Evolutionary conservation across 1,139 yeast genomes (phyloP).

Genomic region (Torulaspora pretoriensis): DNA sequence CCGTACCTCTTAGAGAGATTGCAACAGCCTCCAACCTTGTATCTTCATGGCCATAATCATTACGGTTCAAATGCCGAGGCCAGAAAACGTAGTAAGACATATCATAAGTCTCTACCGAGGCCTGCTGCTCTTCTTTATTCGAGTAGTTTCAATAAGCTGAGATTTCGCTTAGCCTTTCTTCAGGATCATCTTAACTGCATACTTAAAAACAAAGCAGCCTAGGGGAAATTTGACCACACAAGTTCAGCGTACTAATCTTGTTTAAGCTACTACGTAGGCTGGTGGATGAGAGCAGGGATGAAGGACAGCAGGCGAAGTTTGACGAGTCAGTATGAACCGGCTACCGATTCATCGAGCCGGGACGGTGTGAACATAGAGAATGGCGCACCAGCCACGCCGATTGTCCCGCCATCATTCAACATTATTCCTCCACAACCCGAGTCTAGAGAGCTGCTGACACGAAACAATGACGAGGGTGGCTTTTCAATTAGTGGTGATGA

Average conservation of each 20-base stretch:
- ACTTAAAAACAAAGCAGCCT: background rate
- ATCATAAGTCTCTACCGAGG: slow-evolving; percentile 2
- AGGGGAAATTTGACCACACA: background rate
- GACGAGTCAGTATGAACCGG: slow-evolving; percentile 21
- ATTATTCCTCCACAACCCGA: slow-evolving; percentile 14
- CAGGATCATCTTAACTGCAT: background rate
- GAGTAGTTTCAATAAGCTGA: background rate
- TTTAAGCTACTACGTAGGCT: background rate
- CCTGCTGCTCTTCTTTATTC: background rate
- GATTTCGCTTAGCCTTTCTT: slow-evolving; percentile 4
- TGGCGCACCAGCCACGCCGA: slow-evolving; percentile 3
- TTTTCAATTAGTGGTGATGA: slow-evolving; percentile 10
- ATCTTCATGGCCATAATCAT: slow-evolving; percentile 5
- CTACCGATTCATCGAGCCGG: slow-evolving; percentile 2
- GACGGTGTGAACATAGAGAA: background rate
- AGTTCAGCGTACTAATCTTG: background rate
- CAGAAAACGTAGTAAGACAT: slow-evolving; percentile 25
- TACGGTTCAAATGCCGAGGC: slow-evolving; percentile 18
- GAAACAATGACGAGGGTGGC: slow-evolving; percentile 7
- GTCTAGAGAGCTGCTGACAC: background rate
- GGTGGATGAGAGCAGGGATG: slow-evolving; percentile 6
- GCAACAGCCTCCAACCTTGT: slow-evolving; percentile 19
- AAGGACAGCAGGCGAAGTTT: slow-evolving; percentile 17
- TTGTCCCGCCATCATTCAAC: slow-evolving; percentile 12
- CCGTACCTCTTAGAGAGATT: slow-evolving; percentile 19